Evolutionary conservation across 306 rosid species (phyloP).

Genomic region (Senna tora): DNA sequence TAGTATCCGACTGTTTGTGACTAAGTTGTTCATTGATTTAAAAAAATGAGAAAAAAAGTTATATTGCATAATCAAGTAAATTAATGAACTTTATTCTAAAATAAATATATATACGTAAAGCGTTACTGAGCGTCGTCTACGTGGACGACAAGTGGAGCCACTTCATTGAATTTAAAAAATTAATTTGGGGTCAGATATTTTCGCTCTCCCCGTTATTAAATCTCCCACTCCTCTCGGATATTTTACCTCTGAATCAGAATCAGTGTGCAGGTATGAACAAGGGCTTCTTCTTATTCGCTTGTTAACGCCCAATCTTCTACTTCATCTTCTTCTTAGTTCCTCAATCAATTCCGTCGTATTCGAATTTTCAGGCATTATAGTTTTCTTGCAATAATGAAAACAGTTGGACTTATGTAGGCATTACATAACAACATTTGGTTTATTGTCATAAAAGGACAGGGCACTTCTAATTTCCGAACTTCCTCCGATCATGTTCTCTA

Average conservation of each 20-base stretch:
- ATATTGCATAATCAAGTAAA: too few relatives aligned
- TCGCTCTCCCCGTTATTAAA: background rate
- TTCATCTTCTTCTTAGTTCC: background rate
- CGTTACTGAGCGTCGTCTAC: background rate
- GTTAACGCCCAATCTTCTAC: background rate
- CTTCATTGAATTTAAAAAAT: background rate
- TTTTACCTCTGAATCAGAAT: background rate
- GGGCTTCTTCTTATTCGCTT: background rate
- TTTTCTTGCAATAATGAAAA: background rate
- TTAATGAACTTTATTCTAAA: too few relatives aligned
- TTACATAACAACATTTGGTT: background rate
- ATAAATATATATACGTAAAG: too few relatives aligned
- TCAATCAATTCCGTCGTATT: background rate
- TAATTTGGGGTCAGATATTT: constrained; percentile 15
- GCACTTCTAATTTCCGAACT: background rate
- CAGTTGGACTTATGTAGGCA: background rate
- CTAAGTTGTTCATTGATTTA: too few relatives aligned
- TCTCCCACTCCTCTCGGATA: background rate
- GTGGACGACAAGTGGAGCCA: background rate
- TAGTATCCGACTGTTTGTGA: too few relatives aligned
- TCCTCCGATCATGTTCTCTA: background rate
- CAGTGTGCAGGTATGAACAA: background rate
- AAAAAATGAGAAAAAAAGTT: too few relatives aligned
- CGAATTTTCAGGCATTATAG: background rate
- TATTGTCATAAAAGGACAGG: background rate